Evolutionary conservation across 2,329 filamentous ascomycete genomes (phyloP), one percentile per base, ranked within the genome.

Genomic region (Domatiomyces globalis): DNA sequence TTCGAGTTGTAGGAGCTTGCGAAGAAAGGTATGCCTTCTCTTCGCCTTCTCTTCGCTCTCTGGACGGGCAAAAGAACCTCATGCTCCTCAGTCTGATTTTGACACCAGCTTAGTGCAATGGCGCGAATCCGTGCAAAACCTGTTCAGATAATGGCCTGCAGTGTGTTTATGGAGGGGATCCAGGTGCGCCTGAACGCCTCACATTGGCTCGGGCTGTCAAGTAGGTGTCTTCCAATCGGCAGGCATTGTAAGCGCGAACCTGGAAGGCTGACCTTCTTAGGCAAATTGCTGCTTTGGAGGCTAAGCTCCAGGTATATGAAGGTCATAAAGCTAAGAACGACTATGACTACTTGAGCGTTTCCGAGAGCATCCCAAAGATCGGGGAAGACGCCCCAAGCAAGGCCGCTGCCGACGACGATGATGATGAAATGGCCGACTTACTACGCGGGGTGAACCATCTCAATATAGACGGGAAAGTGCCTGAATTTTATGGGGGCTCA

Each of bases 371-470:
- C 18, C 43, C 43, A 8, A 20, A 17, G n/a, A 27, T 27, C 7
- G 17, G 10, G 43, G 22, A 45, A 19, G 22, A 27, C n/a, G 43
- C n/a, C 4, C 22, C 43, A 45, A 10, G 8, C 43, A 45, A 20
- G 19, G 15, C 8, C n/a, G n/a, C 8, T 18, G 25, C n/a, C 15
- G 25, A 50, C 29, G 43, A 20, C 2, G 19, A 20, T n/a, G 22
- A 54, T n/a, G 51, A 54, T 43, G 45, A 51, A 12, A 54, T 54
- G 51, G 27, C 27, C 17, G 44, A 51, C 2, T 27, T 54, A 2
- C 43, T 54, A 5, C 51, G 49, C 12, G 51, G 51, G n/a, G 51
- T 54, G n/a, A 51, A 54, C 39, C 46, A 45, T 46, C 49, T 54
- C 12, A 51, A 49, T 15, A 48, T 54, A 15, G 44, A 45, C 17